These are phyloP conservation scores for Citrus inodora DNA, from an alignment of 345 rosid species.

Conservation along the genomic window DNA sequence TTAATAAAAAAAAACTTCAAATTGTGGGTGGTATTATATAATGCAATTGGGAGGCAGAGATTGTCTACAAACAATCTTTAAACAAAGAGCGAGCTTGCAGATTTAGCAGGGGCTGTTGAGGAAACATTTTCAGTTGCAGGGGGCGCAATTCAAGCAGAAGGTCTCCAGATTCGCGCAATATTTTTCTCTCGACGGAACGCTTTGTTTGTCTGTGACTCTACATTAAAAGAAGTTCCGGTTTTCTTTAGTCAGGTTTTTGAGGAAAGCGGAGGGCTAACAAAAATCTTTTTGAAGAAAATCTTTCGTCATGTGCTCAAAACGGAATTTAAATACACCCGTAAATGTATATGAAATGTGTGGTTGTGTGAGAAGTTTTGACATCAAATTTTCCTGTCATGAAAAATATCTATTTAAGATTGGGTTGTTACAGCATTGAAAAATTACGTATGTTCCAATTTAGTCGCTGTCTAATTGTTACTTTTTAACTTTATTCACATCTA, in stretches of 20 bases:
- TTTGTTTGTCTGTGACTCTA: not conserved
- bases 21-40: not conserved
- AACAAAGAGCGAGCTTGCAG: not conserved
- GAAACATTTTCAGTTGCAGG: constrained; percentile 10
- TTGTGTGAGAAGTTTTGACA: too few relatives aligned
- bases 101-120: not conserved
- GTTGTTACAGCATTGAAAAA: too few relatives aligned
- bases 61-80: not conserved
- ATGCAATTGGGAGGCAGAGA: not conserved
- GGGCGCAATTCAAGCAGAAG: not conserved
- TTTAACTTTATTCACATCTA: too few relatives aligned
- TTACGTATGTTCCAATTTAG: too few relatives aligned
- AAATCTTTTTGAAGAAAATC: too few relatives aligned
- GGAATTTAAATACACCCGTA: too few relatives aligned
- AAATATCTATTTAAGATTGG: too few relatives aligned
- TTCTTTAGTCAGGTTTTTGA: too few relatives aligned
- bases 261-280: too few relatives aligned
- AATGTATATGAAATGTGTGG: too few relatives aligned
- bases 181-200: not conserved
- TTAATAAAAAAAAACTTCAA: not conserved
- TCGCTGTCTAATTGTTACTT: not conserved
- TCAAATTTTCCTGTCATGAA: too few relatives aligned
- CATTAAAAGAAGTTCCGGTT: too few relatives aligned
- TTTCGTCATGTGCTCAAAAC: not conserved
- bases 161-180: not conserved